These are phyloP conservation scores for Globisporangium abappressorium DNA, from an alignment of 352 stramenopile species.

Conservation along the genomic window DNA sequence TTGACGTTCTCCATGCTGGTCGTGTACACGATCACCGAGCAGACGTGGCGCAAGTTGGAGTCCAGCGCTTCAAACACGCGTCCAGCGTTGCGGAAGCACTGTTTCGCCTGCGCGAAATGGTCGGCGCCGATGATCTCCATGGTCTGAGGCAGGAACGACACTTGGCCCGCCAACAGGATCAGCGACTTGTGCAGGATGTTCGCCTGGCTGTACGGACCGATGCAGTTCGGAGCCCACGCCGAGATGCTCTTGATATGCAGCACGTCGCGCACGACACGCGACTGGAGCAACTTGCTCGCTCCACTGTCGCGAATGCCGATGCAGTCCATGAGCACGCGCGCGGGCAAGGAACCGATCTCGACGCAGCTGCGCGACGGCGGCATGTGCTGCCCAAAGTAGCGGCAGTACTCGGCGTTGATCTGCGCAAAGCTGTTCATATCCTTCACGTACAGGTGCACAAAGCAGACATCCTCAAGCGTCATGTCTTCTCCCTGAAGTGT, in stretches of 20 bases:
- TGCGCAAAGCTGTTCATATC: constrained; percentile 93
- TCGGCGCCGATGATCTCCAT: constrained; percentile 87
- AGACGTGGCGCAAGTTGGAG: constrained; percentile 78
- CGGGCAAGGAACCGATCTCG: constrained; percentile 65
- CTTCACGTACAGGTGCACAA: constrained; percentile 96
- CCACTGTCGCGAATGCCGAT: constrained; percentile 81
- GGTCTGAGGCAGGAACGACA: constrained; percentile 92
- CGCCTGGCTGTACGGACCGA: constrained; percentile 98
- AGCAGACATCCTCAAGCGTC: constrained; percentile 90
- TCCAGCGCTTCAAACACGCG: constrained; percentile 71
- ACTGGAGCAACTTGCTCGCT: constrained; percentile 49
- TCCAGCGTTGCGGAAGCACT: constrained; percentile 65
- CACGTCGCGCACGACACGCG: constrained; percentile 74
- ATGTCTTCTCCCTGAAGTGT: constrained; percentile 38
- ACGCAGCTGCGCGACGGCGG: constrained; percentile 89
- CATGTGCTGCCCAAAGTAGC: constrained; percentile 82
- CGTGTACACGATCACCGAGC: constrained; percentile 61
- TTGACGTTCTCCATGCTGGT: constrained; percentile 15
- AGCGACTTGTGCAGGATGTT: constrained; percentile 91
- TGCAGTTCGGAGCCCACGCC: constrained; percentile 96
- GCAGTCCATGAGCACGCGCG: constrained; percentile 89
- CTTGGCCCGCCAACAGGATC: constrained; percentile 96
- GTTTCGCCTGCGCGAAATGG: constrained; percentile 38
- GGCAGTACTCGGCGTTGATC: constrained; percentile 94
- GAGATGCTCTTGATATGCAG: constrained; percentile 97